These are phyloP conservation scores for Chaetomiaceae sp. DNA, from an alignment of 2,329 filamentous ascomycete species.

Conservation along the genomic window DNA sequence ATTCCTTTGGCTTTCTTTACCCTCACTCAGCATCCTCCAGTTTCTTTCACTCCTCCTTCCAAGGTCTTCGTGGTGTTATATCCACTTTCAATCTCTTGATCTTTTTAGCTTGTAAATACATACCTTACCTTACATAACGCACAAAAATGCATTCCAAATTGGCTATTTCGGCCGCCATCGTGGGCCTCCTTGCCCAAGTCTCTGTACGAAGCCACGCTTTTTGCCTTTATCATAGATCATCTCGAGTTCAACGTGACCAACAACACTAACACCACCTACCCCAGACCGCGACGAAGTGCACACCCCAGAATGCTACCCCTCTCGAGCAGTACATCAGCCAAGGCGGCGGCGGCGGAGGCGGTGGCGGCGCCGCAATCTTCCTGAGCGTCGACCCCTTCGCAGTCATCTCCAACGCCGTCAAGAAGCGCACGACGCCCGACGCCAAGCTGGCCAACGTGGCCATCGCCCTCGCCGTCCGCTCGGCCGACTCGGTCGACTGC, in stretches of 20 bases:
- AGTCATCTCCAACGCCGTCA: not conserved
- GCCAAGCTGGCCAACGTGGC: slow-evolving; percentile 5
- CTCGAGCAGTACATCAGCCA: not conserved
- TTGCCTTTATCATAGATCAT: not conserved
- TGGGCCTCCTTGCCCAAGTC: not conserved
- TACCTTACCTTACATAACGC: no score
- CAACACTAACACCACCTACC: not conserved
- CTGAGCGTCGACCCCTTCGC: not conserved
- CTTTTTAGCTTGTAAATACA: no score
- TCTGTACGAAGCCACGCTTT: not conserved
- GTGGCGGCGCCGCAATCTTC: not conserved
- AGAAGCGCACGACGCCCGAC: slow-evolving; percentile 5
- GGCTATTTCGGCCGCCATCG: not conserved
- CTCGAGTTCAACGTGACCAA: no score
- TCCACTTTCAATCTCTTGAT: no score
- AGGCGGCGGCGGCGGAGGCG: not conserved
- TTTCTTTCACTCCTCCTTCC: no score
- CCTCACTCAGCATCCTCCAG: no score
- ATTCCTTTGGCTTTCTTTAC: no score
- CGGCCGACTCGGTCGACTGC: not conserved
- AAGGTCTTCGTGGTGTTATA: no score
- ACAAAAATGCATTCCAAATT: not conserved
- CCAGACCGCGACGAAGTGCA: slow-evolving; percentile 3
- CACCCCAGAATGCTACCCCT: not conserved
- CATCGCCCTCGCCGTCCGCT: not conserved